phyloP scores from a whole-genome alignment of 345 rosid genomes.

The Bretschneidera sinensis region DNA sequence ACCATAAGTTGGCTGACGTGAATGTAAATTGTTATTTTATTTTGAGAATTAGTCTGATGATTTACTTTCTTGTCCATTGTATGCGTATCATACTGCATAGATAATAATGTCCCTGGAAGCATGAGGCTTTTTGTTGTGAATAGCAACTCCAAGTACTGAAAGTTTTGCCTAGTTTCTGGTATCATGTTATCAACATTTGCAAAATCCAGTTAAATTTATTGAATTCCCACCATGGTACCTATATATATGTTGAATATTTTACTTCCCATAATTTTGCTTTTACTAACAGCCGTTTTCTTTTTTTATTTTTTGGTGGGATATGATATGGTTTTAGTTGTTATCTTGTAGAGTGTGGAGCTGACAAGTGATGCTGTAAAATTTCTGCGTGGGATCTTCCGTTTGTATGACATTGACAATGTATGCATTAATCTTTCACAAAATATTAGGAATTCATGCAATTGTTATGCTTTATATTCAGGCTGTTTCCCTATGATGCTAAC shows the following conservation, averaged over 20 bases:
- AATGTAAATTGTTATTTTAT: background rate
- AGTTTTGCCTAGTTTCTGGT: conserved; percentile 3
- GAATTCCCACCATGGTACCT: background rate
- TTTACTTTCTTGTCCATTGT: too few relatives aligned
- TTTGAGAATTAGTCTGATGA: background rate
- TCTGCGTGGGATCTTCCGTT: conserved; percentile 57
- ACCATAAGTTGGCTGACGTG: conserved; percentile 10
- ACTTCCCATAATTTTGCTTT: conserved; percentile 1
- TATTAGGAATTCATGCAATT: background rate
- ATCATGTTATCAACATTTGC: background rate
- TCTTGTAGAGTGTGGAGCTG: conserved; percentile 69
- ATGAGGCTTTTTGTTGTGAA: conserved; percentile 5
- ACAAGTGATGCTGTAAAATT: conserved; percentile 53
- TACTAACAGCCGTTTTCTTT: background rate
- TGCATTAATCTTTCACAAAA: conserved; percentile 15
- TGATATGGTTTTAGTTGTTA: conserved; percentile 1
- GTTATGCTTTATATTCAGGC: background rate
- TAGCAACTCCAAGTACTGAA: background rate
- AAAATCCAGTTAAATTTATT: background rate
- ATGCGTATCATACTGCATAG: too few relatives aligned
- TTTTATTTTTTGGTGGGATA: background rate
- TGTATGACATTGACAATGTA: conserved; percentile 70
- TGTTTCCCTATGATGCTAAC: background rate
- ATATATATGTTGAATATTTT: background rate
- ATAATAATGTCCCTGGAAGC: background rate